Conservation (phyloP, 495 filamentous ascomycete species). For the Clohesyomyces aquaticus region DNA sequence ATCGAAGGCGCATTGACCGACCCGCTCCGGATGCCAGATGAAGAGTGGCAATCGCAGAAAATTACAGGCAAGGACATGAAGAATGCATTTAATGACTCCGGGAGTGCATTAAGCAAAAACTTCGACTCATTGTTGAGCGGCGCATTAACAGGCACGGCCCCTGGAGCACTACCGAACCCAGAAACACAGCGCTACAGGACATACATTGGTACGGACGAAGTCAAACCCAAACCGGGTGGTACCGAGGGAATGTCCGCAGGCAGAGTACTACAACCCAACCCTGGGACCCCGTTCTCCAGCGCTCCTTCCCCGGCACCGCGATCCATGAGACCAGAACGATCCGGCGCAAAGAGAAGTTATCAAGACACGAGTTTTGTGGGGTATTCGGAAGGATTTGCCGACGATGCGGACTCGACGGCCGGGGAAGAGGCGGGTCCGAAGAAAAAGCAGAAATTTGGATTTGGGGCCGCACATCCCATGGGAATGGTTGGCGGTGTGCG, state of each 20-base stretch:
- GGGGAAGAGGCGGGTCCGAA: conserved; percentile 41
- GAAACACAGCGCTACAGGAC: conserved; percentile 12
- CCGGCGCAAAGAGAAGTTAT: conserved; percentile 68
- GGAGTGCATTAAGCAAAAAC: conserved; percentile 47
- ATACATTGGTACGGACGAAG: conserved; percentile 33
- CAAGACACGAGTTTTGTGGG: conserved; percentile 70
- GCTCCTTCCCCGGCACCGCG: conserved; percentile 20
- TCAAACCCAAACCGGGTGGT: conserved; percentile 52
- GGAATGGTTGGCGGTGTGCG: conserved; percentile 31
- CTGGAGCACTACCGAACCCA: conserved; percentile 54
- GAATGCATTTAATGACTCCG: conserved; percentile 43
- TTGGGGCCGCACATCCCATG: conserved; percentile 36
- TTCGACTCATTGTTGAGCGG: conserved; percentile 56
- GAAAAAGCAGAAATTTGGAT: conserved; percentile 45
- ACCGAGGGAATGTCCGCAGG: conserved; percentile 49
- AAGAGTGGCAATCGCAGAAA: conserved; percentile 68
- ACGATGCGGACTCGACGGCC: conserved; percentile 55
- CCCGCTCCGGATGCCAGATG: conserved; percentile 58
- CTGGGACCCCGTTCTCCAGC: conserved; percentile 22
- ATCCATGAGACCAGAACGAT: conserved; percentile 57
- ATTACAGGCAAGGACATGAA: conserved; percentile 61
- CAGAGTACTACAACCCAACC: conserved; percentile 5
- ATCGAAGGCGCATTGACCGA: conserved; percentile 39
- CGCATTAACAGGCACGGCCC: conserved; percentile 53
- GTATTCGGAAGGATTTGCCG: conserved; percentile 66